A percentile compares a stretch with the other conserved stretches of the same genome.
These are phyloP conservation scores for Zymoseptoria passerinii DNA, from an alignment of 2,329 filamentous ascomycete species.

Conservation along the genomic window DNA sequence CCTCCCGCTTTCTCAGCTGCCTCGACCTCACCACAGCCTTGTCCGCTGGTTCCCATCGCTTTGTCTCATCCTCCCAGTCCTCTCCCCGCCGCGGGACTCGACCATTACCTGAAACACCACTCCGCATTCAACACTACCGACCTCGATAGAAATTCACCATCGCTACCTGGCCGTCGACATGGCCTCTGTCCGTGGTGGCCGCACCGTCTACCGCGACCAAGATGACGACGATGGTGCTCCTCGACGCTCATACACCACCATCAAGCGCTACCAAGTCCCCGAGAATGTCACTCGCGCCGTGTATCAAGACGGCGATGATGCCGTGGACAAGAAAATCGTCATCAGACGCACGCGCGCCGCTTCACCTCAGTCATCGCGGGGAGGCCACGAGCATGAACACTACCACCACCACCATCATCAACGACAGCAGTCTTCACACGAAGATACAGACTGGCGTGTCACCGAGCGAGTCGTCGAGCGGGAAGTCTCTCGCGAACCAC, in stretches of 20 bases:
- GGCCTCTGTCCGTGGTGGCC: conserved; percentile 32
- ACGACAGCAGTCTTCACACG: conserved; percentile 2
- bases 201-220: conserved; percentile 37
- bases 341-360: conserved; percentile 29
- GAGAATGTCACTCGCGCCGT: conserved; percentile 34
- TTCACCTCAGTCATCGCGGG: conserved; percentile 10
- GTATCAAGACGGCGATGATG: conserved; percentile 27
- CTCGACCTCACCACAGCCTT: neutral
- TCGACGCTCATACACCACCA: conserved; percentile 43
- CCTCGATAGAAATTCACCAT: neutral
- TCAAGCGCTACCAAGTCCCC: conserved; percentile 53
- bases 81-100: neutral
- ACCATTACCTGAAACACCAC: neutral
- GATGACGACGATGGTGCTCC: conserved; percentile 33
- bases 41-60: neutral
- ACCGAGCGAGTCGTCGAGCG: conserved; percentile 34
- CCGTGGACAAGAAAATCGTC: conserved; percentile 39
- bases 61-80: neutral
- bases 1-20: neutral
- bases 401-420: conserved; percentile 4
- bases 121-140: neutral
- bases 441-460: conserved; percentile 27
- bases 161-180: conserved; percentile 4
- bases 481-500: conserved; percentile 19
- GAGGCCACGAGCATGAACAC: conserved; percentile 2